Conservation (phyloP, 2,329 filamentous ascomycete genomes). For the Neophaeococcomyces mojaviensis region DNA sequence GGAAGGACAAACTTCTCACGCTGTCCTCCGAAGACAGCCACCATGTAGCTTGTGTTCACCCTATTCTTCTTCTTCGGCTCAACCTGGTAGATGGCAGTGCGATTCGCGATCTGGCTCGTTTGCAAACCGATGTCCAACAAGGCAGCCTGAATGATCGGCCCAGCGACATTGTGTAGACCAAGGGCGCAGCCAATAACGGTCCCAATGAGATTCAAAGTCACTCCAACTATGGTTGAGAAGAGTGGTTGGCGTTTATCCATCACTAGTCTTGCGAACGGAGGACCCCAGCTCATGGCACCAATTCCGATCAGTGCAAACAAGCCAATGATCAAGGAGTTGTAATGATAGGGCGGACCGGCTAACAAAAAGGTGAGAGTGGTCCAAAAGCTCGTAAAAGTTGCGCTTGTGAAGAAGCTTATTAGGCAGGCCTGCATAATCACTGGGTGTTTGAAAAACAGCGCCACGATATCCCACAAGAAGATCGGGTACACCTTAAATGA, state of each 20-base stretch:
- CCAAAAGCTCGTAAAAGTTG: slow-evolving; percentile 62
- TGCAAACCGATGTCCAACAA: slow-evolving; percentile 65
- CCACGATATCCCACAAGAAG: slow-evolving; percentile 59
- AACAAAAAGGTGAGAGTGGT: slow-evolving; percentile 75
- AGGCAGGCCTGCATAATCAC: slow-evolving; percentile 63
- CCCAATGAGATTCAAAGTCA: slow-evolving; percentile 52
- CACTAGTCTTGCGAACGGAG: slow-evolving; percentile 61
- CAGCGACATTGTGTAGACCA: slow-evolving; percentile 58
- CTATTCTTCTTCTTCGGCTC: slow-evolving; percentile 65
- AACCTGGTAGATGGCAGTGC: slow-evolving; percentile 61
- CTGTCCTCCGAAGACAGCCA: slow-evolving; percentile 66
- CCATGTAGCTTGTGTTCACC: slow-evolving; percentile 77
- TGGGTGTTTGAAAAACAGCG: slow-evolving; percentile 58
- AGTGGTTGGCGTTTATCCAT: slow-evolving; percentile 60
- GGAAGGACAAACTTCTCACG: slow-evolving; percentile 6
- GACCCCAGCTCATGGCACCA: slow-evolving; percentile 58
- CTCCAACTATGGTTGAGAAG: slow-evolving; percentile 58
- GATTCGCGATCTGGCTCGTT: slow-evolving; percentile 65
- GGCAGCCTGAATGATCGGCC: slow-evolving; percentile 64
- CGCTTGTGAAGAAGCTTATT: slow-evolving; percentile 55
- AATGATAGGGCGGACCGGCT: slow-evolving; percentile 61
- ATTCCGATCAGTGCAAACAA: slow-evolving; percentile 74
- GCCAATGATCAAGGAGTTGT: slow-evolving; percentile 60
- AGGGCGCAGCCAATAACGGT: slow-evolving; percentile 62
- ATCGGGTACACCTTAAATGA: slow-evolving; percentile 14